Percentiles rank a stretch among this genome's conserved stretches.
Evolutionary conservation across 2,329 filamentous ascomycete species (phyloP).

Genomic region (Ophiostoma novo-ulmi): DNA sequence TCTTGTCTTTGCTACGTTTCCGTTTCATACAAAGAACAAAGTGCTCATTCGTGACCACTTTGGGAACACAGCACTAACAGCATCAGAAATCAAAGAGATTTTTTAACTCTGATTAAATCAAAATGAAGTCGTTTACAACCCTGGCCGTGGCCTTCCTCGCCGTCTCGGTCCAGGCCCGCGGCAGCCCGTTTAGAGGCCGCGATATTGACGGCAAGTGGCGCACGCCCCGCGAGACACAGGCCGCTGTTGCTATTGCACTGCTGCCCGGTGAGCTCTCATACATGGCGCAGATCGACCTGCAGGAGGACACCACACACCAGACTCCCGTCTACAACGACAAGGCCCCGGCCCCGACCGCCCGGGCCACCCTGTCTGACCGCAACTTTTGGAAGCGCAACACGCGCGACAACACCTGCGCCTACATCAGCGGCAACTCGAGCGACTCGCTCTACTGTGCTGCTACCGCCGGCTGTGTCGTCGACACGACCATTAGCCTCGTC

Average conservation of each 20-base stretch:
- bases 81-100: not conserved
- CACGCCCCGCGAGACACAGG: conserved; percentile 30
- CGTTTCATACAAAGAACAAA: not conserved
- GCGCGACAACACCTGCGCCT: conserved; percentile 34
- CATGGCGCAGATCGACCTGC: conserved; percentile 27
- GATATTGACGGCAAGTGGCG: conserved; percentile 28
- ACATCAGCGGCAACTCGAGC: conserved; percentile 32
- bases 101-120: not conserved
- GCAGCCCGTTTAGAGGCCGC: conserved; percentile 20
- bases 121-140: conserved; percentile 9
- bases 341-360: conserved; percentile 28
- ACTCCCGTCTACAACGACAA: conserved; percentile 2
- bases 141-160: conserved; percentile 15
- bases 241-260: not conserved
- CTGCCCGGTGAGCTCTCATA: conserved; percentile 22
- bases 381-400: conserved; percentile 29
- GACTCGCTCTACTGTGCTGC: conserved; percentile 32
- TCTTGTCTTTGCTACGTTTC: not conserved
- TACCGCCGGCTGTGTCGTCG: conserved; percentile 31
- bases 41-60: not conserved
- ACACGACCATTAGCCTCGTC: conserved; percentile 30
- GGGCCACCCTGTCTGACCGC: conserved; percentile 18
- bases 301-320: not conserved
- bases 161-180: conserved; percentile 12
- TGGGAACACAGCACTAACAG: not conserved